Evolutionary conservation across 2,329 filamentous ascomycete species (phyloP).

Genomic region (Knoxdaviesia capensis): DNA sequence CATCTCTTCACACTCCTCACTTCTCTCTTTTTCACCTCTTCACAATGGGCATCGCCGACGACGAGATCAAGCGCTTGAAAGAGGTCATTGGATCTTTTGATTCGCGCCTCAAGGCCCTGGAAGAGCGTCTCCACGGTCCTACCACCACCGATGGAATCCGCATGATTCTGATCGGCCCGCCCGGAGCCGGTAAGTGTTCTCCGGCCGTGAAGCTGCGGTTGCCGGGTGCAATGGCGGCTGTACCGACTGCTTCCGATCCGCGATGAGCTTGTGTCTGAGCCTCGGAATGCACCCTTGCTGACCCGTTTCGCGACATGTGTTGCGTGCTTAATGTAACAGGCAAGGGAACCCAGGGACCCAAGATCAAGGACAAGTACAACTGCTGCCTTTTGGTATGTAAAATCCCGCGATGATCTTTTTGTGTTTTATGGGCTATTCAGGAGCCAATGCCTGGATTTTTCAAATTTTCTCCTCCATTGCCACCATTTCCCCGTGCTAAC

Average conservation of each 20-base stretch:
- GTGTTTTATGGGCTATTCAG: neutral
- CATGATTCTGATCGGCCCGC: conserved; percentile 95
- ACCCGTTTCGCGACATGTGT: conserved; percentile 1
- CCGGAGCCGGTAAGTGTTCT: conserved; percentile 65
- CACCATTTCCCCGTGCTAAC: neutral
- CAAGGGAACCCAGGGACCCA: conserved; percentile 96
- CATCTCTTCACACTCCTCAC: too few relatives aligned
- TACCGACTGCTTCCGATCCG: too few relatives aligned
- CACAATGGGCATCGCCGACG: conserved; percentile 75
- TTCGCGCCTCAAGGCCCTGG: conserved; percentile 67
- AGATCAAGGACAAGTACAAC: conserved; percentile 94
- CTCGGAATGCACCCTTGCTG: neutral
- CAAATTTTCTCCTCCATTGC: neutral
- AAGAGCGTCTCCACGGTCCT: conserved; percentile 45
- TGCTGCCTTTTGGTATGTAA: conserved; percentile 80
- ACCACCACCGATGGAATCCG: conserved; percentile 48
- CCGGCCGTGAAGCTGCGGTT: too few relatives aligned
- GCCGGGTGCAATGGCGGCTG: conserved; percentile 2
- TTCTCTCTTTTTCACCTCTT: conserved; percentile 7
- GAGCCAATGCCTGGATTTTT: neutral
- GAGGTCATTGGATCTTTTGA: conserved; percentile 70
- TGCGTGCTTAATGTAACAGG: conserved; percentile 28
- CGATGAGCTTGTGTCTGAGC: neutral
- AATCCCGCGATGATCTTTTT: conserved; percentile 2
- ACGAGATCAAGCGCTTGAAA: conserved; percentile 71